Evolutionary conservation across 2,329 filamentous ascomycete species (phyloP), one percentile per base, ranked within the genome.

Genomic region (Fusarium nisikadoi): DNA sequence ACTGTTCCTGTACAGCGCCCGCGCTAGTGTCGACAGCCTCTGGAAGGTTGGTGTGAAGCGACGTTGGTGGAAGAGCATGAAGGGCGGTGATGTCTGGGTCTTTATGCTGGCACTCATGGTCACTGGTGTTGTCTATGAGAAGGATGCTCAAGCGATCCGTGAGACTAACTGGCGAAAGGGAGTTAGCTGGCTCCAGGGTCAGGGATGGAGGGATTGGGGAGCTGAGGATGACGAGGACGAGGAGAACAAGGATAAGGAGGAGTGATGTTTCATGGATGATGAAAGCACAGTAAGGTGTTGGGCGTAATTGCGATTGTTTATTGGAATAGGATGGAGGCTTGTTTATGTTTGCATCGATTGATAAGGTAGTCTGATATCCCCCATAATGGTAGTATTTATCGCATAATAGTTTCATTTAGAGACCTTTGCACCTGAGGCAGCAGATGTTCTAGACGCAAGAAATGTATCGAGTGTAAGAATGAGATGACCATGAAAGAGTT

Each of bases 11-110:
- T 96, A 96, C 81, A 91, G 90, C 71, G 90, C 93, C 35, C 88
- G 95, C 5, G 84, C 91, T n/a, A 94, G 92, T 66, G 85, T 97
- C 35, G 93, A 97, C 79, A 93, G 90, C 41, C 81, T 94, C 49
- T 98, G 94, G 94, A 97, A 97, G 84, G 94, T 97, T 0, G 94
- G 95, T n/a, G 89, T 93, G 61, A 98, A 98, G 89, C 86, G 92
- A 38, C 89, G 94, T 3, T 94, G 94, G 90, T 97, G 95, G 94
- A 90, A 88, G 72, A 93, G 93, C 16, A 87, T 96, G 79, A 89
- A 88, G 76, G 93, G 93, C 41, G 94, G 94, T 1, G 95, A 98
- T 81, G 89, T 98, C 9, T 89, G 92, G 84, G 84, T 98, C 7
- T 95, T 98, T 78, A 92, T 95, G 20, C 81, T 90, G 23, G 93